These are phyloP conservation scores for Penicillium lividum DNA, from an alignment of 495 filamentous ascomycete genomes.

Conservation along the genomic window DNA sequence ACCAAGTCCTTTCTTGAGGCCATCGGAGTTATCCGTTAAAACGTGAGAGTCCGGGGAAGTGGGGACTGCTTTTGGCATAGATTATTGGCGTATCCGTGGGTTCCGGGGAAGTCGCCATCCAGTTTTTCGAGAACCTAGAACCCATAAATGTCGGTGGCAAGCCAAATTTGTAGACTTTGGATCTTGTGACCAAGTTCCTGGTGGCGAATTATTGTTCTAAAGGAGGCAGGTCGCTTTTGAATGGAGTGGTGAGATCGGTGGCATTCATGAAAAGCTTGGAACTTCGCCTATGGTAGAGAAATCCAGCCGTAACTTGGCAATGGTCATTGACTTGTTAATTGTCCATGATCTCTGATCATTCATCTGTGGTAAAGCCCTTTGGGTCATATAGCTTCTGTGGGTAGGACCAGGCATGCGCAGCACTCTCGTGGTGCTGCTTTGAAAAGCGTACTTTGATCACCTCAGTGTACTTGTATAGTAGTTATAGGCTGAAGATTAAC, in stretches of 20 bases:
- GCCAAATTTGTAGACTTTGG: slow-evolving; percentile 1
- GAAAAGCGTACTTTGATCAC: no score
- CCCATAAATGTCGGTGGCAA: slow-evolving; percentile 19
- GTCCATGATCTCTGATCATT: not conserved
- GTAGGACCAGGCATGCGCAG: no score
- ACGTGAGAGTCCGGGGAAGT: slow-evolving; percentile 26
- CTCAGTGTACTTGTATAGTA: no score
- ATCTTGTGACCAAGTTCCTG: slow-evolving; percentile 17
- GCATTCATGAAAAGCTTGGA: slow-evolving; percentile 14
- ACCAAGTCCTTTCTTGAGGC: not conserved
- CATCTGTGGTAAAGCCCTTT: no score
- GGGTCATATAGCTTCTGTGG: no score
- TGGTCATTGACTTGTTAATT: not conserved
- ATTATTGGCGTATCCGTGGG: slow-evolving; percentile 5
- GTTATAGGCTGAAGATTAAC: no score
- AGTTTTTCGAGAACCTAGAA: slow-evolving; percentile 16
- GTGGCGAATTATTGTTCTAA: slow-evolving; percentile 11
- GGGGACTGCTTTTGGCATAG: slow-evolving; percentile 12
- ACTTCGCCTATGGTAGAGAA: not conserved
- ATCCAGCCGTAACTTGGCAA: not conserved
- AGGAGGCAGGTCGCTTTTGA: slow-evolving; percentile 1
- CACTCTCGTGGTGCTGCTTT: no score
- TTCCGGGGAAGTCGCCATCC: slow-evolving; percentile 4
- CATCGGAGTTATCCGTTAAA: slow-evolving; percentile 10
- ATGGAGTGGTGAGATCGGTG: slow-evolving; percentile 21